Percentiles rank a stretch among this genome's conserved stretches.
These are phyloP conservation scores for Zizania palustris DNA, from an alignment of 202 grass and related monocot genomes.

Conservation along the genomic window DNA sequence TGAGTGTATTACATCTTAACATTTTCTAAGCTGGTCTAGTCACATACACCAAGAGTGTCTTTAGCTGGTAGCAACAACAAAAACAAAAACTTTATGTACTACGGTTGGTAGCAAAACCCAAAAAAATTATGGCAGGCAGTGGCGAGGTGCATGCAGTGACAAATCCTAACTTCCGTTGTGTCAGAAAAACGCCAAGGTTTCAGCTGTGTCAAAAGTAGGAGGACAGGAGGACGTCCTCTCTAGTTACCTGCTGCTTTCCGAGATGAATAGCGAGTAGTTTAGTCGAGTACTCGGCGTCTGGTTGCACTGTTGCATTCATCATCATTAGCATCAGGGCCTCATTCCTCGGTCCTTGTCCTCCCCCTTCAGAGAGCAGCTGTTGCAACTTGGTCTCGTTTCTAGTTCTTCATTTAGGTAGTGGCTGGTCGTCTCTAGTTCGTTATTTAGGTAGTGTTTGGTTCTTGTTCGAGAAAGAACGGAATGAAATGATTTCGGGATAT, in stretches of 20 bases:
- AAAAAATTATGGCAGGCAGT: background rate
- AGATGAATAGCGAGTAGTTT: background rate
- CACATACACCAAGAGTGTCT: background rate
- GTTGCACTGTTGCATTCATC: background rate
- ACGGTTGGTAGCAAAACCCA: background rate
- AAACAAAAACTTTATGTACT: background rate
- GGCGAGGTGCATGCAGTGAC: background rate
- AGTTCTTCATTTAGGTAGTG: too few relatives aligned
- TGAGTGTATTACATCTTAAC: background rate
- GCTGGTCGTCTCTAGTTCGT: too few relatives aligned
- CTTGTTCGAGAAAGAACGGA: too few relatives aligned
- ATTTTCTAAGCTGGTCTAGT: background rate
- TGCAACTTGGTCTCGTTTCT: background rate
- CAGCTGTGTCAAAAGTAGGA: background rate
- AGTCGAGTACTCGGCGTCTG: too few relatives aligned
- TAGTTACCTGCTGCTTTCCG: conserved; percentile 8
- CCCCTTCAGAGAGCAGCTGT: background rate
- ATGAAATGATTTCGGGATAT: too few relatives aligned
- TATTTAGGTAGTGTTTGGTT: too few relatives aligned
- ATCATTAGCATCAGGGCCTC: background rate
- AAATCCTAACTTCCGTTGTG: background rate
- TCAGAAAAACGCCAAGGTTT: background rate
- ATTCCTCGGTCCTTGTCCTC: background rate
- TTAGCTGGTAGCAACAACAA: background rate
- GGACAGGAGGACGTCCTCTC: background rate